phyloP scores from a whole-genome alignment of 2,329 filamentous ascomycete species.

The Chaetomium strumarium region DNA sequence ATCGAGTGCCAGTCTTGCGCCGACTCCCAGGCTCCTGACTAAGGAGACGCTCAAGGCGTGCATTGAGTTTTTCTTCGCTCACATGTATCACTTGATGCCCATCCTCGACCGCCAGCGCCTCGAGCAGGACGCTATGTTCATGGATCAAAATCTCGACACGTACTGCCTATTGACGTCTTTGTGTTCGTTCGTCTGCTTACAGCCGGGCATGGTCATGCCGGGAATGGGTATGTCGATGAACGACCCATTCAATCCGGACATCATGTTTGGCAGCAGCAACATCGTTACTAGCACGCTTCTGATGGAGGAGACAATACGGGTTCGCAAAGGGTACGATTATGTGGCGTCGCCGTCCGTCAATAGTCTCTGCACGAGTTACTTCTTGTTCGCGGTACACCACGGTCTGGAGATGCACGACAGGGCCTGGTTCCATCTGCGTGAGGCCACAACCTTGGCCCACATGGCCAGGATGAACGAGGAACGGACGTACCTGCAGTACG shows the following conservation, averaged over 20 bases:
- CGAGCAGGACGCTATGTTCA: constrained; percentile 52
- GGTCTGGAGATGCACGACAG: constrained; percentile 67
- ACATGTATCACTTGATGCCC: constrained; percentile 59
- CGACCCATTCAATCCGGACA: constrained; percentile 52
- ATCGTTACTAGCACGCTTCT: constrained; percentile 60
- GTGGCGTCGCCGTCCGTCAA: constrained; percentile 51
- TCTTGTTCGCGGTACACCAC: constrained; percentile 68
- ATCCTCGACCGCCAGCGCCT: constrained; percentile 54
- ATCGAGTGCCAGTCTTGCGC: constrained; percentile 42
- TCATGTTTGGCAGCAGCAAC: constrained; percentile 51
- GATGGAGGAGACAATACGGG: constrained; percentile 61
- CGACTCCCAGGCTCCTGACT: constrained; percentile 56
- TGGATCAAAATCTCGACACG: constrained; percentile 56
- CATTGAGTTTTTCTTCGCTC: constrained; percentile 61
- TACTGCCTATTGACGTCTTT: constrained; percentile 61
- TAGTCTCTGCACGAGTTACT: constrained; percentile 67
- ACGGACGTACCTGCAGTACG: constrained; percentile 54
- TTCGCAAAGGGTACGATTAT: constrained; percentile 58
- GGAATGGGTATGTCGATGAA: constrained; percentile 20
- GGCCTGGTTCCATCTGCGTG: constrained; percentile 74
- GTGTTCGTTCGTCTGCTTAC: constrained; percentile 62
- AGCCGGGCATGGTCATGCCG: constrained; percentile 61
- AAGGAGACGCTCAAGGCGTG: constrained; percentile 60
- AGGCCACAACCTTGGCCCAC: constrained; percentile 65
- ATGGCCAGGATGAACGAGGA: constrained; percentile 57